A percentile compares a stretch with the other conserved stretches of the same genome.
Conservation (phyloP, 140 eudicot species). For the Flaveria floridana region DNA sequence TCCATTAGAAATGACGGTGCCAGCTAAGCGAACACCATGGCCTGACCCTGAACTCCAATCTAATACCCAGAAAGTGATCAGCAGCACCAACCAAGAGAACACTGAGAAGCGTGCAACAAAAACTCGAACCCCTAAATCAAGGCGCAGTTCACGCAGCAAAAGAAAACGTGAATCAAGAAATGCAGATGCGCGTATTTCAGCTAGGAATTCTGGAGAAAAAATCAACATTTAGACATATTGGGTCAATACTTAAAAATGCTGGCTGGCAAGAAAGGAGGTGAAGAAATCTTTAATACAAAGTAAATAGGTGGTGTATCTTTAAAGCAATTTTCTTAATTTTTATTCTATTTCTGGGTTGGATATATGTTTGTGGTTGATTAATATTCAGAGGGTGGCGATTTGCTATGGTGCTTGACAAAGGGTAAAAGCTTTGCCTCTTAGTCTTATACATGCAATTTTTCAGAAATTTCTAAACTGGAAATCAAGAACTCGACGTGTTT, state of each 20-base stretch:
- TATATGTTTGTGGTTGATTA: slow-evolving; percentile 20
- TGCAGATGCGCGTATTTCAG: slow-evolving; percentile 44
- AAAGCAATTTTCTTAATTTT: slow-evolving; percentile 14
- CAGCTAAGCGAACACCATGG: slow-evolving; percentile 98
- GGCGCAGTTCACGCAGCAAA: slow-evolving; percentile 61
- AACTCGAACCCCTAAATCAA: slow-evolving; percentile 56
- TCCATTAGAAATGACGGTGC: slow-evolving; percentile 83
- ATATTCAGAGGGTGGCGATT: slow-evolving; percentile 19
- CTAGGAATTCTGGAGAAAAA: slow-evolving; percentile 44
- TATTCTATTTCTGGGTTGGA: slow-evolving; percentile 22
- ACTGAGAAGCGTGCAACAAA: slow-evolving; percentile 60
- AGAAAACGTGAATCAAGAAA: slow-evolving; percentile 57
- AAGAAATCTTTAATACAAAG: slow-evolving; percentile 30
- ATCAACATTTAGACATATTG: slow-evolving; percentile 23
- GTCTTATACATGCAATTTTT: neutral
- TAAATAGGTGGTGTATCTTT: slow-evolving; percentile 34
- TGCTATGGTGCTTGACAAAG: slow-evolving; percentile 19
- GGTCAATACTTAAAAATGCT: slow-evolving; percentile 17
- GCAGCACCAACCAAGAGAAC: slow-evolving; percentile 37
- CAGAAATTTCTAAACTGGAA: neutral
- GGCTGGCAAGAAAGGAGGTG: slow-evolving; percentile 2
- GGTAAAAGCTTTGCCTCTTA: slow-evolving; percentile 8
- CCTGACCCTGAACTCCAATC: slow-evolving; percentile 82
- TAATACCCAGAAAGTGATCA: slow-evolving; percentile 33
- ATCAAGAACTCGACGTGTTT: too few relatives aligned